A percentile compares a stretch with the other conserved stretches of the same genome.
phyloP scores from a whole-genome alignment of 805 yeast species.

The Metschnikowia vanudenii region DNA sequence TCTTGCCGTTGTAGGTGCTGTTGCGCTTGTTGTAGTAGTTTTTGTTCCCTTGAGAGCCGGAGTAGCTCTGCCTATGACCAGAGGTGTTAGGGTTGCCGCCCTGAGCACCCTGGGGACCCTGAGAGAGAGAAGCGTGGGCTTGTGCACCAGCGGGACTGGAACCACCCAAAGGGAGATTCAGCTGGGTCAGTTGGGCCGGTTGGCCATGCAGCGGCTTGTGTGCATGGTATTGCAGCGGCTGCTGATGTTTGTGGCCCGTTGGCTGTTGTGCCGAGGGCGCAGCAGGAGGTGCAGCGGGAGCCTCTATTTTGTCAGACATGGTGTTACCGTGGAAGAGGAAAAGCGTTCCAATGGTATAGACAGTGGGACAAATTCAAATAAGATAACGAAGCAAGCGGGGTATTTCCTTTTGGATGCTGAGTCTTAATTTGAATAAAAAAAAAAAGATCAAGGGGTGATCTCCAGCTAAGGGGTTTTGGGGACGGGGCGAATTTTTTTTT shows the following conservation, averaged over 20 bases:
- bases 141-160: conserved; percentile 1
- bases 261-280: no score
- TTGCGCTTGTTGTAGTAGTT: conserved; percentile 21
- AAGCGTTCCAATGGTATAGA: not conserved
- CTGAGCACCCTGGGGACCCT: conserved; percentile 1
- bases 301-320: conserved; percentile 14
- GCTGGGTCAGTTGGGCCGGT: conserved; percentile 1
- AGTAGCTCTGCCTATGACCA: conserved; percentile 12
- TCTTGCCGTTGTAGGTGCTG: conserved; percentile 16
- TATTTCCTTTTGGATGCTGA: not conserved
- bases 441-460: not conserved
- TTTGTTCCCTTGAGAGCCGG: conserved; percentile 5
- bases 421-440: no score
- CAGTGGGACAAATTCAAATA: not conserved
- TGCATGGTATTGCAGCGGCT: conserved; percentile 10
- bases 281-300: conserved; percentile 4
- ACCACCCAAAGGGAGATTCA: not conserved
- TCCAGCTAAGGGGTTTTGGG: not conserved
- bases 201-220: conserved; percentile 4
- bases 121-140: not conserved
- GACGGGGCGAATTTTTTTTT: not conserved
- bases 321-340: not conserved
- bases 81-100: no score
- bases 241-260: not conserved
- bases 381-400: not conserved